phyloP scores from a whole-genome alignment of 257 asterid genomes.

The Voacanga thouarsii region DNA sequence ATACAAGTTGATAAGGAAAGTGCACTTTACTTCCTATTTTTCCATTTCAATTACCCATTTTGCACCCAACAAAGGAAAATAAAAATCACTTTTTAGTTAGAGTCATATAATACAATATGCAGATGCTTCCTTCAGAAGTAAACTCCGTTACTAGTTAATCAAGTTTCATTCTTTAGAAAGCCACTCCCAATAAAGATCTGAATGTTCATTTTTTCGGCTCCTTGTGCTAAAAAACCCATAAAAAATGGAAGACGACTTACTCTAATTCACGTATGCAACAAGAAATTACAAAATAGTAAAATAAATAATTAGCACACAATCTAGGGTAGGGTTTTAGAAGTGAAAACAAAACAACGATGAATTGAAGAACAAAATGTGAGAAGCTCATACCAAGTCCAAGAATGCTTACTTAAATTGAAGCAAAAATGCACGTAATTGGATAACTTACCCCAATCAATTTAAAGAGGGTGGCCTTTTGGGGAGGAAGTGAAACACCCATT shows the following conservation, averaged over 20 bases:
- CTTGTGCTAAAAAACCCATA: background rate
- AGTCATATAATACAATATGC: background rate
- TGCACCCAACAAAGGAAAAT: background rate
- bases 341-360: background rate
- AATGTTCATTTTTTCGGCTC: background rate
- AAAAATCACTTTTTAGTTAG: too few relatives aligned
- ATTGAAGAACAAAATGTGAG: background rate
- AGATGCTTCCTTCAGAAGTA: background rate
- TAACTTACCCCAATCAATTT: constrained; percentile 91
- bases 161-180: background rate
- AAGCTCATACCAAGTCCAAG: constrained; percentile 3
- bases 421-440: constrained; percentile 15
- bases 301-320: constrained; percentile 2
- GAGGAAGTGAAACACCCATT: constrained; percentile 97
- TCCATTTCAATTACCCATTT: background rate
- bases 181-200: constrained; percentile 10
- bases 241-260: background rate
- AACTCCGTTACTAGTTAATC: background rate
- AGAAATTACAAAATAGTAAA: background rate
- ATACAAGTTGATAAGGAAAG: background rate
- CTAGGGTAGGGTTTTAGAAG: constrained; percentile 32
- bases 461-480: constrained; percentile 97
- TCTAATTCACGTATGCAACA: background rate
- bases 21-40: background rate
- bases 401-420: constrained; percentile 18